Evolutionary conservation across 768 basidiomycete species (phyloP).

Genomic region (Xanthoconium stramineum): DNA sequence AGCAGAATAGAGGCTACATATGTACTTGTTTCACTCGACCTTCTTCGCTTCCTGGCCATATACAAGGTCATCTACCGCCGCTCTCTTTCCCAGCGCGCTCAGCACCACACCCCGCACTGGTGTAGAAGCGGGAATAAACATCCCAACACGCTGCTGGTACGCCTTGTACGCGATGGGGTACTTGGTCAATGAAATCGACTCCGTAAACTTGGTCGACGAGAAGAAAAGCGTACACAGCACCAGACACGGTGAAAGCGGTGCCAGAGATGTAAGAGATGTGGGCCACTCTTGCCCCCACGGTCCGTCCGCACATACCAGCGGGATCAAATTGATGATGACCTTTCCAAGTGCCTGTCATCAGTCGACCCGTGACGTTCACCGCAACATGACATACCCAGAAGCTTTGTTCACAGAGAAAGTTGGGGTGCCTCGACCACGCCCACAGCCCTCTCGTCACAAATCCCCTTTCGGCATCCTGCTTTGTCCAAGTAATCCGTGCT

Average conservation of each 20-base stretch:
- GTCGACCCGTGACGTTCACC: background rate
- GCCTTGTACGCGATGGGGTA: slow-evolving; percentile 67
- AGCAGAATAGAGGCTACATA: no score
- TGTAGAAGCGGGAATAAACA: slow-evolving; percentile 62
- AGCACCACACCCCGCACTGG: slow-evolving; percentile 42
- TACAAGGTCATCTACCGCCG: slow-evolving; percentile 39
- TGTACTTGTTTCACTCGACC: slow-evolving; percentile 12
- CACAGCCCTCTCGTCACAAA: slow-evolving; percentile 85
- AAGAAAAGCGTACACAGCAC: slow-evolving; percentile 69
- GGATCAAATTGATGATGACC: slow-evolving; percentile 69
- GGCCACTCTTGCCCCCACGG: slow-evolving; percentile 23
- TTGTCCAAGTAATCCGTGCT: slow-evolving; percentile 63
- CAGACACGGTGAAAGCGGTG: slow-evolving; percentile 52
- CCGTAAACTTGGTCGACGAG: slow-evolving; percentile 76
- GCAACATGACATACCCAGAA: slow-evolving; percentile 63
- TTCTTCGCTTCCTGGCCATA: slow-evolving; percentile 38
- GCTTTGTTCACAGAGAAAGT: slow-evolving; percentile 85
- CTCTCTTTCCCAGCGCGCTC: slow-evolving; percentile 34
- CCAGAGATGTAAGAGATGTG: slow-evolving; percentile 27
- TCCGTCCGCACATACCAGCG: slow-evolving; percentile 46
- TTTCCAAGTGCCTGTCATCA: slow-evolving; percentile 24
- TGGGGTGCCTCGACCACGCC: slow-evolving; percentile 88
- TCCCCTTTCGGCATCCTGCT: slow-evolving; percentile 69
- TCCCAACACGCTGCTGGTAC: slow-evolving; percentile 76
- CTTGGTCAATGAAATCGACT: slow-evolving; percentile 73